Conservation (phyloP, 805 yeast genomes). For the Yamadazyma scolyti region DNA sequence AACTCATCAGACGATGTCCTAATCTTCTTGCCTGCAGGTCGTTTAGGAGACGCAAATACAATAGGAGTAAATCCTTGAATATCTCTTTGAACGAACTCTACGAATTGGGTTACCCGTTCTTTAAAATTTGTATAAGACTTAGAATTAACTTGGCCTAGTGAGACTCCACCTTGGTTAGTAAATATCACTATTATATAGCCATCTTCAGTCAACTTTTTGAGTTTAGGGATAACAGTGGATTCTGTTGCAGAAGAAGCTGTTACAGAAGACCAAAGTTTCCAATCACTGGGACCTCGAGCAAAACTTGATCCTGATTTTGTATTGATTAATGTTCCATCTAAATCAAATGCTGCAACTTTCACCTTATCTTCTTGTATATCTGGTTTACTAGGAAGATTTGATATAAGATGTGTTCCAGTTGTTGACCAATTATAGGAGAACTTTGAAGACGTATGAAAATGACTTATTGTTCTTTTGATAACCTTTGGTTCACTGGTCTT, state of each 20-base stretch:
- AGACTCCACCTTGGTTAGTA: conserved; percentile 79
- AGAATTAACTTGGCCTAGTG: conserved; percentile 27
- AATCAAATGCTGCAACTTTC: conserved; percentile 71
- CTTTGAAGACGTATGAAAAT: conserved; percentile 2
- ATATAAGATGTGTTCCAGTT: conserved; percentile 43
- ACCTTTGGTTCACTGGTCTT: neutral
- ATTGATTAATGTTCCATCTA: conserved; percentile 73
- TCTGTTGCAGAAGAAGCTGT: conserved; percentile 2
- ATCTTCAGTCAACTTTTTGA: conserved; percentile 18
- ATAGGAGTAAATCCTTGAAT: conserved; percentile 19
- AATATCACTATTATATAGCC: conserved; percentile 59
- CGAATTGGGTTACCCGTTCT: conserved; percentile 31
- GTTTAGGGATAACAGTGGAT: conserved; percentile 17
- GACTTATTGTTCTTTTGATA: too few species aligned
- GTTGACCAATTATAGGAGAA: conserved; percentile 13
- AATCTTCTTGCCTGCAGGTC: conserved; percentile 31
- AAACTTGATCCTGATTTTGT: conserved; percentile 63
- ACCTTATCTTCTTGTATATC: conserved; percentile 8
- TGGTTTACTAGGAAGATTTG: conserved; percentile 11
- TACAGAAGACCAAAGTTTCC: conserved; percentile 50
- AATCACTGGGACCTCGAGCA: conserved; percentile 60
- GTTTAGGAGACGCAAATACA: conserved; percentile 64
- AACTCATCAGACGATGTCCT: conserved; percentile 21
- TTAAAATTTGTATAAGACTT: conserved; percentile 40
- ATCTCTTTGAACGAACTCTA: conserved; percentile 27